Conservation (phyloP, 2,329 filamentous ascomycete species). For the Leptographium wingfieldii region DNA sequence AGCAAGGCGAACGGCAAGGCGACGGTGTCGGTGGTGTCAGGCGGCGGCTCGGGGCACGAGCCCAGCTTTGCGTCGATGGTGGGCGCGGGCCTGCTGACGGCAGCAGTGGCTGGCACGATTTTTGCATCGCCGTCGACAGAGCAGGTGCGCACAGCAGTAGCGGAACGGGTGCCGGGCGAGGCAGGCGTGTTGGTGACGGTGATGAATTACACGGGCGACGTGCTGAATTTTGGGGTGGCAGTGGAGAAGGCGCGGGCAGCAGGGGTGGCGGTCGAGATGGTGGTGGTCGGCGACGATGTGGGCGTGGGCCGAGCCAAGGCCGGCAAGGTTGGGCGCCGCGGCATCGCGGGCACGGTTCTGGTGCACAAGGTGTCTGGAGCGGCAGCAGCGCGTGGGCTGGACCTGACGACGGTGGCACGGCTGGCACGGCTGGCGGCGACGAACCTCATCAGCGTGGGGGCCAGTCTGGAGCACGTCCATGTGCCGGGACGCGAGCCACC, state of each 20-base stretch:
- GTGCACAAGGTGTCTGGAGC: constrained; percentile 87
- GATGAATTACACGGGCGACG: constrained; percentile 88
- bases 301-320: constrained; percentile 70
- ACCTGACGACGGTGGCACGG: constrained; percentile 57
- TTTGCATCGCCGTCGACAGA: constrained; percentile 65
- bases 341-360: constrained; percentile 82
- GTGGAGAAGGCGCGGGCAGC: constrained; percentile 82
- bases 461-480: constrained; percentile 82
- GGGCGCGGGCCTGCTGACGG: constrained; percentile 65
- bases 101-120: constrained; percentile 74
- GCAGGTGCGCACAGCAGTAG: constrained; percentile 68
- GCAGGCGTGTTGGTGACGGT: constrained; percentile 73
- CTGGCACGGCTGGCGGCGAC: constrained; percentile 59
- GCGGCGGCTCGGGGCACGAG: constrained; percentile 83
- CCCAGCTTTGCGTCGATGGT: constrained; percentile 81
- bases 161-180: constrained; percentile 48
- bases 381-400: constrained; percentile 56
- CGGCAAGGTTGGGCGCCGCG: constrained; percentile 84
- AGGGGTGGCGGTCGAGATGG: constrained; percentile 71
- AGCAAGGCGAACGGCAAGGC: constrained; percentile 29
- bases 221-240: constrained; percentile 87
- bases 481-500: constrained; percentile 59
- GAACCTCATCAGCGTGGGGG: constrained; percentile 76
- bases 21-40: constrained; percentile 71
- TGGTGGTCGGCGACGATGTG: constrained; percentile 84